A percentile compares a stretch with the other conserved stretches of the same genome.
phyloP scores from a whole-genome alignment of 2,329 filamentous ascomycete species.

The Paracoccidioides brasiliensis region DNA sequence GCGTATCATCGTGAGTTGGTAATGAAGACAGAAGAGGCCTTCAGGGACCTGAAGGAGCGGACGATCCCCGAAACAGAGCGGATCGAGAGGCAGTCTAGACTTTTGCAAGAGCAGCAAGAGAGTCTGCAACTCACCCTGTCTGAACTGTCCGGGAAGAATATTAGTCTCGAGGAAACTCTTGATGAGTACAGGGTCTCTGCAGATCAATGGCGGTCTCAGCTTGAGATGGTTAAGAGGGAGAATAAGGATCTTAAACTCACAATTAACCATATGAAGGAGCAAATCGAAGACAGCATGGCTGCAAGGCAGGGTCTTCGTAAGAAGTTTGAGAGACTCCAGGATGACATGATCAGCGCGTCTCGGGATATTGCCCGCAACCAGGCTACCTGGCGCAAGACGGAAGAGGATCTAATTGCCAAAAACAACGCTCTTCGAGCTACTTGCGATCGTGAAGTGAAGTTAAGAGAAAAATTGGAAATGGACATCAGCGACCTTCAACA shows the following conservation, averaged over 20 bases:
- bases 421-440: conserved; percentile 43
- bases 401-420: conserved; percentile 42
- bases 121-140: conserved; percentile 40
- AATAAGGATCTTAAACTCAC: conserved; percentile 64
- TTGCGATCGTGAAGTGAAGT: conserved; percentile 56
- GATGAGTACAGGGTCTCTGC: conserved; percentile 51
- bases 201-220: conserved; percentile 46
- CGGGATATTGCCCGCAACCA: conserved; percentile 74
- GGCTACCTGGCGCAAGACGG: conserved; percentile 57
- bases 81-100: conserved; percentile 51
- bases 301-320: conserved; percentile 70
- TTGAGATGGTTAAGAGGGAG: conserved; percentile 43
- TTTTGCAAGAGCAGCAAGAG: conserved; percentile 55
- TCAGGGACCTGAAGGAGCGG: conserved; percentile 55
- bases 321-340: conserved; percentile 74
- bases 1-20: conserved; percentile 35
- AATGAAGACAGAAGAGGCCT: conserved; percentile 52
- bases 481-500: conserved; percentile 50
- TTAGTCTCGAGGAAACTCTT: conserved; percentile 46
- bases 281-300: conserved; percentile 74
- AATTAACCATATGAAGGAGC: conserved; percentile 59
- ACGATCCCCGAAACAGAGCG: conserved; percentile 53
- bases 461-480: conserved; percentile 45
- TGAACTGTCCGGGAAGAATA: conserved; percentile 46
- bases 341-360: conserved; percentile 70